Conservation (phyloP, 192 early-diverging fungal species). For the Coemansia furcata region DNA sequence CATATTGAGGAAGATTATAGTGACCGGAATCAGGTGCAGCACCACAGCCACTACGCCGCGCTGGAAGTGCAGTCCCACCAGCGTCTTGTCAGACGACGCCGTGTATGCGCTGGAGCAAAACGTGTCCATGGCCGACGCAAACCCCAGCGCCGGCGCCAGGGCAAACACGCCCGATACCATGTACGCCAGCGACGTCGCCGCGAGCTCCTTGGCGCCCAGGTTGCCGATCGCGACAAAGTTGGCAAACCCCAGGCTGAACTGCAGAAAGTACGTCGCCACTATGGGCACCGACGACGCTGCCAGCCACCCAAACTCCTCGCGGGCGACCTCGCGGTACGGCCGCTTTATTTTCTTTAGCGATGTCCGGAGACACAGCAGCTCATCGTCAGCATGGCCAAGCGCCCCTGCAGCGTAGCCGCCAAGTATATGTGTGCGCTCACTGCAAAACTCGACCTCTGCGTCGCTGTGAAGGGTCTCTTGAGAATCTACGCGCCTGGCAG, state of each 20-base stretch:
- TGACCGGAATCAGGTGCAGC: slow-evolving; percentile 68
- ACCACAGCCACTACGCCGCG: slow-evolving; percentile 75
- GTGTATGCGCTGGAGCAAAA: slow-evolving; percentile 74
- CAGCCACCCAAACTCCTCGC: slow-evolving; percentile 28
- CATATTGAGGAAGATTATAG: slow-evolving; percentile 66
- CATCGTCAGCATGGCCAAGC: background rate
- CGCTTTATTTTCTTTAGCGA: slow-evolving; percentile 24
- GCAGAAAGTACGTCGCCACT: slow-evolving; percentile 32
- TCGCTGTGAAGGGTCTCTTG: slow-evolving; percentile 24
- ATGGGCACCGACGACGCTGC: slow-evolving; percentile 25
- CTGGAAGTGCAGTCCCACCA: slow-evolving; percentile 73
- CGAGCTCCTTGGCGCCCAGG: slow-evolving; percentile 63
- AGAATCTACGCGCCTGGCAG: slow-evolving; percentile 20
- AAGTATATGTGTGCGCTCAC: background rate
- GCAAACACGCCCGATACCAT: slow-evolving; percentile 58
- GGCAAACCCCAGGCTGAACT: slow-evolving; percentile 62
- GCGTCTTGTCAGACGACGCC: slow-evolving; percentile 59
- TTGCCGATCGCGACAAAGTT: slow-evolving; percentile 66
- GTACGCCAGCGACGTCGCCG: slow-evolving; percentile 69
- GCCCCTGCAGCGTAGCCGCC: background rate
- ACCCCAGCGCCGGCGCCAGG: slow-evolving; percentile 66
- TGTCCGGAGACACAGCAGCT: slow-evolving; percentile 2
- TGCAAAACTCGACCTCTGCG: background rate
- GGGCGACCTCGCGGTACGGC: slow-evolving; percentile 17
- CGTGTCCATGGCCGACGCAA: slow-evolving; percentile 73